phyloP scores from a whole-genome alignment of 83 land plant genomes.

The Picea abies region DNA sequence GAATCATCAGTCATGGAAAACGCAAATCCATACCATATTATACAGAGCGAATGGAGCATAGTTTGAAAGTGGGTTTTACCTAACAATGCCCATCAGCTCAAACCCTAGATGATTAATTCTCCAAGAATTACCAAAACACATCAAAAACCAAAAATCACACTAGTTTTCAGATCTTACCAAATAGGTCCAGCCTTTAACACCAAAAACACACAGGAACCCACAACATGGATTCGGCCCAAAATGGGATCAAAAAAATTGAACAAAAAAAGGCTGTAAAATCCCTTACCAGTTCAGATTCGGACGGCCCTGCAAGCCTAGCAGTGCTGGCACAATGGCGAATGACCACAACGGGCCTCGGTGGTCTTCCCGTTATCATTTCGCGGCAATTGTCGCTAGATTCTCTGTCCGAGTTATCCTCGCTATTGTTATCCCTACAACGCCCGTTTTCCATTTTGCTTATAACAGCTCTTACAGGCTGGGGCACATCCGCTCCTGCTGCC shows the following conservation, averaged over 20 bases:
- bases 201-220: neutral
- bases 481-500: constrained; percentile 50
- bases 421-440: constrained; percentile 20
- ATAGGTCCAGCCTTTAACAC: too few species aligned
- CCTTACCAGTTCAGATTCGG: constrained; percentile 15
- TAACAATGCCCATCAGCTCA: neutral
- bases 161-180: neutral
- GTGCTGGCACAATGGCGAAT: constrained; percentile 44
- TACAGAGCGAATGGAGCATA: neutral
- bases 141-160: too few species aligned
- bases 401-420: constrained; percentile 19
- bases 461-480: constrained; percentile 38
- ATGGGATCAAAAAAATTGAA: neutral
- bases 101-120: neutral
- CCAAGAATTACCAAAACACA: neutral
- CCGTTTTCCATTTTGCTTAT: constrained; percentile 26
- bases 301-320: constrained; percentile 12
- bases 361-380: constrained; percentile 38
- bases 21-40: neutral
- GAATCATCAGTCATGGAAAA: neutral
- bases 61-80: neutral
- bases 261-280: neutral
- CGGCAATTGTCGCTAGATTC: constrained; percentile 21
- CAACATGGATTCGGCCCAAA: neutral
- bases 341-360: constrained; percentile 49